Base-by-base conservation (phyloP, 108 stramenopile species). In the Cyclostephanos invisitatus region DNA sequence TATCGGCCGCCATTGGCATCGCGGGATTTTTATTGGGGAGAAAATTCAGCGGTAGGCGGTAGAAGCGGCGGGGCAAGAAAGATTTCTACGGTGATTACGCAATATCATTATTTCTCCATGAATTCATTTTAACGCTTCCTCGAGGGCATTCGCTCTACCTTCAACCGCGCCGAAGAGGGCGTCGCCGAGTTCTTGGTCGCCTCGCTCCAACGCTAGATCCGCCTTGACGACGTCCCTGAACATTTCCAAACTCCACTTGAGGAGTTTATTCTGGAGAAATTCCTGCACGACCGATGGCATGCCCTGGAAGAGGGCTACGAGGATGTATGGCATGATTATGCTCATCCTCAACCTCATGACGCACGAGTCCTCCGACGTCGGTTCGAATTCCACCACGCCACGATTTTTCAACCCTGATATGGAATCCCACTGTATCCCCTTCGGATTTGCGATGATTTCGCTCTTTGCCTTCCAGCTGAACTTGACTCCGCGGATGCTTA, bases 181-280 rank as follows among this genome's bases (percentile, higher is more conserved):
- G 72, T 94, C 93, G 15, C 93, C 93, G 18, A 94, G 84, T 64
- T 91, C 93, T 37, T 87, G 73, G 69, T 94, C 89, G 32, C 93
- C 93, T 56, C 89, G 77, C 70, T 94, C 93, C 55, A 94, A 67
- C 21, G 91, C 90, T 49, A 94, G 54, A 54, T 94, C 93, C n/a
- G 87, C 91, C 70, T 91, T 91, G 24, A 94, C 93, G 55, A 87
- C 89, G 63, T 94, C 93, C 56, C 93, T 81, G 63, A 94, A 94
- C 88, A 89, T 94, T 71, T 94, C 93, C 60, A 94, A 65, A 20
- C 89, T 90, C 93, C 93, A 94, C 47, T 91, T 91, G 46, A 94
- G 67, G n/a, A 92, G 62, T 75, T 94, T 94, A 64, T 91, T 88
- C 49, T 88, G 75, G 15, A 94, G 68, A 78, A 91, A 94, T 53